Percentiles rank a stretch among this genome's conserved stretches.
phyloP scores from a whole-genome alignment of 257 asterid genomes.

The Rhazya stricta region DNA sequence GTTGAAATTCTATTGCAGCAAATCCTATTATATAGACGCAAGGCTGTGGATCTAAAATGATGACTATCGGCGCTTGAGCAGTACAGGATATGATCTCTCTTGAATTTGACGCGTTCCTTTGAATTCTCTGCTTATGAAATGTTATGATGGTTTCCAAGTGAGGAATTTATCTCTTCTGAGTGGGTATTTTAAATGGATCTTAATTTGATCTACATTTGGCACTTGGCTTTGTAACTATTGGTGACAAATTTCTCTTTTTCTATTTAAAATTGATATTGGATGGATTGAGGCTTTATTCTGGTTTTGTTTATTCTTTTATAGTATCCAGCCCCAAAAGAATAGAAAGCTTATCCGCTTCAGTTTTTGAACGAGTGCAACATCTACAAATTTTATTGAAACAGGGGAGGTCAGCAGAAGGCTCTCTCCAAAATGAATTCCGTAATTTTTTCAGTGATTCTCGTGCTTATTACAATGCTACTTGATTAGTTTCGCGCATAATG shows the following conservation, averaged over 20 bases:
- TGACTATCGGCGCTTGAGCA: conserved; percentile 39
- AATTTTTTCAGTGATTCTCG: too few species aligned
- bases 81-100: conserved; percentile 26
- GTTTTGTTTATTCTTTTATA: not conserved
- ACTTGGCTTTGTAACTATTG: conserved; percentile 24
- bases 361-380: too few species aligned
- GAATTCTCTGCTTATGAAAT: conserved; percentile 26
- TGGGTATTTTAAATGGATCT: conserved; percentile 34
- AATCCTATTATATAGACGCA: conserved; percentile 22
- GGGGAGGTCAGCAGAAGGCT: too few species aligned
- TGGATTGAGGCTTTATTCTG: not conserved
- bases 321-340: not conserved
- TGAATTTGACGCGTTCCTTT: conserved; percentile 28
- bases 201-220: conserved; percentile 28
- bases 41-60: conserved; percentile 39
- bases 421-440: too few species aligned
- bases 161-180: conserved; percentile 32
- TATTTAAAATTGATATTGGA: not conserved
- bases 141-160: conserved; percentile 34
- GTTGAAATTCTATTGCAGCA: conserved; percentile 42
- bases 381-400: too few species aligned
- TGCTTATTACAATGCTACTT: too few species aligned
- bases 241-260: not conserved
- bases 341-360: too few species aligned
- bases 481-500: too few species aligned